Conservation (phyloP, 495 filamentous ascomycete species). For the Aspergillus biplanus region DNA sequence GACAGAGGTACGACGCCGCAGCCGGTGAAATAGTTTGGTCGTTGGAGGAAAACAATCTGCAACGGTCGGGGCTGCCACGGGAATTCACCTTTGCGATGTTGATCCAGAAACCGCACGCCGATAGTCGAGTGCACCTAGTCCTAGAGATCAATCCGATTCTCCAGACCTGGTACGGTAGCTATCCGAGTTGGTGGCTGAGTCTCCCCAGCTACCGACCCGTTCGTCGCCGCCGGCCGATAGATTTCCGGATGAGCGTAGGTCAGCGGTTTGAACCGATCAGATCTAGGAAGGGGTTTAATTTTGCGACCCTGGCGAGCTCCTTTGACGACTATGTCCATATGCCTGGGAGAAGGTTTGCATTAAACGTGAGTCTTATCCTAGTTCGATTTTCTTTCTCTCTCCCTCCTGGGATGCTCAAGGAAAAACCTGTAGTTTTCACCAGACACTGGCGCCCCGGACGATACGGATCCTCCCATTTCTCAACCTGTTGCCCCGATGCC, state of each 20-base stretch:
- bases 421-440: background rate
- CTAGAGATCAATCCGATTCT: constrained; percentile 48
- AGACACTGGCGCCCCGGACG: background rate
- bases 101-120: constrained; percentile 42
- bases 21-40: constrained; percentile 56
- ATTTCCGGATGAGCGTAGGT: constrained; percentile 41
- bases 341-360: constrained; percentile 40
- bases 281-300: constrained; percentile 41
- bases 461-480: background rate
- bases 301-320: constrained; percentile 38
- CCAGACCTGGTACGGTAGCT: constrained; percentile 36
- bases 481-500: constrained; percentile 1
- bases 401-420: background rate
- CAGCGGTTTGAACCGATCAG: constrained; percentile 43
- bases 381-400: background rate
- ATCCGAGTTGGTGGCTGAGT: constrained; percentile 37
- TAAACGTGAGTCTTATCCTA: constrained; percentile 28
- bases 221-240: constrained; percentile 28
- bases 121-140: constrained; percentile 33
- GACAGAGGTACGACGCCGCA: constrained; percentile 42
- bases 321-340: constrained; percentile 50
- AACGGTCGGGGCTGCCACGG: constrained; percentile 55
- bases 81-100: constrained; percentile 60
- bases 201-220: constrained; percentile 35
- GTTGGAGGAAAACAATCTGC: constrained; percentile 54